These are phyloP conservation scores for Penstemon barbatus DNA, from an alignment of 257 asterid species.

Conservation along the genomic window DNA sequence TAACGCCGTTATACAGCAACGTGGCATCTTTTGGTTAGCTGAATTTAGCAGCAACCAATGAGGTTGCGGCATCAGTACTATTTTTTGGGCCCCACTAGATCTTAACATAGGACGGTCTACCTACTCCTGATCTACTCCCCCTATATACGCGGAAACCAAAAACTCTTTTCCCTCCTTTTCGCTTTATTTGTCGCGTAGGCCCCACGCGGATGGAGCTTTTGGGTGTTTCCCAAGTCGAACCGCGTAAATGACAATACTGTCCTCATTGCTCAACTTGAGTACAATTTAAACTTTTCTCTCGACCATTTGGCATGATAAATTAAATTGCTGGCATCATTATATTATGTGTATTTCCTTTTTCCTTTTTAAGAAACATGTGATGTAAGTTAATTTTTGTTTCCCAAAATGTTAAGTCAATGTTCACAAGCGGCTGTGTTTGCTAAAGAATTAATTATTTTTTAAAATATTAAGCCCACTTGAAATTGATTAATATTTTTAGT, in stretches of 20 bases:
- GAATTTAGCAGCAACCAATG: conserved; percentile 41
- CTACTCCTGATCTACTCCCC: conserved; percentile 15
- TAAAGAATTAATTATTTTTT: no score
- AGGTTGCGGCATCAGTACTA: conserved; percentile 42
- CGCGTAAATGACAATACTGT: conserved; percentile 7
- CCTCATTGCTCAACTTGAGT: not conserved
- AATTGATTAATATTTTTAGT: no score
- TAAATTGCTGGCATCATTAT: not conserved
- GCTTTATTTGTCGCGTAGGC: not conserved
- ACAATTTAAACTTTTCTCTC: no score
- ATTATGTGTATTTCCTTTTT: no score
- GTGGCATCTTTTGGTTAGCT: conserved; percentile 31
- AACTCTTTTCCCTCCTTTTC: not conserved
- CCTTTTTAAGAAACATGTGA: no score
- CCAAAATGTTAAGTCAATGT: no score
- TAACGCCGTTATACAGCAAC: conserved; percentile 21
- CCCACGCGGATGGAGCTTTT: conserved; percentile 13
- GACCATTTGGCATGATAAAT: not conserved
- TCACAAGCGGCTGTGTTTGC: no score
- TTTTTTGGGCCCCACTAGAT: conserved; percentile 22
- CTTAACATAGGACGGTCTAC: conserved; percentile 18
- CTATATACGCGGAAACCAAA: conserved; percentile 17
- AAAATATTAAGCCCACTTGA: no score
- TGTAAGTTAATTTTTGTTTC: no score
- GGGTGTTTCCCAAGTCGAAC: conserved; percentile 20